Base-by-base conservation (phyloP, 345 rosid genomes). In the Cardamine occulta region DNA sequence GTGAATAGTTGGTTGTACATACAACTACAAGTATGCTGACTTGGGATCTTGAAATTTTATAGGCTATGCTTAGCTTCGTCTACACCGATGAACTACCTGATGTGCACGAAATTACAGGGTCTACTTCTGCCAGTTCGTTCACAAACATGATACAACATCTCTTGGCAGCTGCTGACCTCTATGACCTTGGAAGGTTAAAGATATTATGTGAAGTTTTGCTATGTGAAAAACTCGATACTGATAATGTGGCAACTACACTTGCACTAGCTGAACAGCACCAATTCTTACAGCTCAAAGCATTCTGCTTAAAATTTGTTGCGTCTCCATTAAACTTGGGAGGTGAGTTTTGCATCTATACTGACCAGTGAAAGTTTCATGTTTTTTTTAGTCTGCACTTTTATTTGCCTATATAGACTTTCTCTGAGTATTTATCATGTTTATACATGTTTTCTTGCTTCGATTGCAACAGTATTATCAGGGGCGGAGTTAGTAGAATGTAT, bases 261-360 rank as follows among this genome's bases (percentile, higher is more conserved):
- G 98, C 95, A 24, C 79, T 96, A 9, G 98, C 99, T 9, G 98
- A 96, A 80, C 96, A 91, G 77, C 96, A 93, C 72, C 99, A 93
- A 4, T 87, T 91, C 73, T 73, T 80, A 55, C 91, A 88, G 68
- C 90, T 96, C 42, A 93, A 91, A 82, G 84, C 87, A 17, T 78
- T 85, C 80, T 93, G 99, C 83, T 76, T 96, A 79, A 87, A 91
- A 73, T 96, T 87, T 80, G 94, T 89, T 62, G 90, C 94, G 62
- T 83, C 75, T 82, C 93, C 96, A 23, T 64, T 76, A 74, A 96
- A 93, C 74, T 83, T 91, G 86, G 85, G 89, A 82, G 99, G 98
- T 93, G 72, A 3, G 91, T 86, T 74, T 84, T 79, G 80, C 77
- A 62, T 62, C 15, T 80, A 65, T 68, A 71, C 53, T 79, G 62